Percentiles rank a stretch among this genome's conserved stretches.
Evolutionary conservation across 306 rosid species (phyloP).

Genomic region (Ochetophila trinervis): DNA sequence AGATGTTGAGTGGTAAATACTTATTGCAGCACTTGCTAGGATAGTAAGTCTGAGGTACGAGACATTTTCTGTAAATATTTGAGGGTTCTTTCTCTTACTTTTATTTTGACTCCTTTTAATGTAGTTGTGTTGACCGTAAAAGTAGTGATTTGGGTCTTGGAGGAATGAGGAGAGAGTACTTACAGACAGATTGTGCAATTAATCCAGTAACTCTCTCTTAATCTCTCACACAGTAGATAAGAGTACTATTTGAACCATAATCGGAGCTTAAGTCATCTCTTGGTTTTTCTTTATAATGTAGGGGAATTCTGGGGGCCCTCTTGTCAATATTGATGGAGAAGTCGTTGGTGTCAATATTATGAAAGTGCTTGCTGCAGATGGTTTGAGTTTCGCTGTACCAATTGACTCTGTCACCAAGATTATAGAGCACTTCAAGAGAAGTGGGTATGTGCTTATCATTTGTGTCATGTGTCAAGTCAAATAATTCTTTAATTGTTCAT

Average conservation of each 20-base stretch:
- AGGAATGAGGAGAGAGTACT: slow-evolving; percentile 71
- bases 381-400: slow-evolving; percentile 84
- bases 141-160: slow-evolving; percentile 90
- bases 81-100: neutral
- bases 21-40: too few species aligned
- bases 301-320: slow-evolving; percentile 98
- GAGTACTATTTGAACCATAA: neutral
- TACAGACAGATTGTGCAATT: slow-evolving; percentile 81
- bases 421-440: slow-evolving; percentile 69
- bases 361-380: slow-evolving; percentile 77
- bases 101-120: slow-evolving; percentile 4
- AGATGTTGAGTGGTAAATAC: too few species aligned
- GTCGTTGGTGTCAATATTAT: slow-evolving; percentile 76
- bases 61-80: neutral
- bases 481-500: neutral
- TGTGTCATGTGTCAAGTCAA: neutral
- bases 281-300: slow-evolving; percentile 24
- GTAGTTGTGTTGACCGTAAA: slow-evolving; percentile 82
- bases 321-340: slow-evolving; percentile 88
- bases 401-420: slow-evolving; percentile 71
- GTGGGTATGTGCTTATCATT: slow-evolving; percentile 46
- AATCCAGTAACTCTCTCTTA: slow-evolving; percentile 46
- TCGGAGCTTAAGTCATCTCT: neutral
- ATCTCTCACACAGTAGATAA: slow-evolving; percentile 11
- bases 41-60: too few species aligned